These are phyloP conservation scores for Kodamaea ohmeri DNA, from an alignment of 1,139 yeast species.

Conservation along the genomic window DNA sequence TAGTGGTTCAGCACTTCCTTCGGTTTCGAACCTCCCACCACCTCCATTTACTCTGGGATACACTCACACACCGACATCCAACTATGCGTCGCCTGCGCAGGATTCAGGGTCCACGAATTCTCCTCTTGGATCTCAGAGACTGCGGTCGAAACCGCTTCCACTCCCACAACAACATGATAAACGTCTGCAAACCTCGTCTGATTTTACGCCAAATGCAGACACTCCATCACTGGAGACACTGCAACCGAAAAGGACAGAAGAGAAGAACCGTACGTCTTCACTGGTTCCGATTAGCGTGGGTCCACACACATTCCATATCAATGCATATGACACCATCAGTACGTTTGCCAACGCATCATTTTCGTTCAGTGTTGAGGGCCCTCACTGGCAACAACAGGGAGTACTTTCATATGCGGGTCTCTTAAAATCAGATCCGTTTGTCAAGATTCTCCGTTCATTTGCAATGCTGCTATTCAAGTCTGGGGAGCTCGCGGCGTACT, in stretches of 20 bases:
- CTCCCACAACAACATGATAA: background rate
- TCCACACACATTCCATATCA: constrained; percentile 37
- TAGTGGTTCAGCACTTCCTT: no score
- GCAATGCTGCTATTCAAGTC: constrained; percentile 33
- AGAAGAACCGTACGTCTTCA: background rate
- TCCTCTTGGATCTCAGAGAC: background rate
- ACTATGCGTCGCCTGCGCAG: background rate
- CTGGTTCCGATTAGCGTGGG: constrained; percentile 26
- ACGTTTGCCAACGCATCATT: constrained; percentile 38
- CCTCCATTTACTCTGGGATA: constrained; percentile 1
- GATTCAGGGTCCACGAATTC: background rate
- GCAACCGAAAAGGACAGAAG: background rate
- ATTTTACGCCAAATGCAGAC: background rate
- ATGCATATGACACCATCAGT: constrained; percentile 36
- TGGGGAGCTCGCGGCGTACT: constrained; percentile 38
- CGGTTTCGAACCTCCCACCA: background rate
- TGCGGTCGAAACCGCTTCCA: constrained; percentile 1
- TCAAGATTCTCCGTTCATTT: constrained; percentile 38
- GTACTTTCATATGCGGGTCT: constrained; percentile 43
- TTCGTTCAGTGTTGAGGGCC: constrained; percentile 39
- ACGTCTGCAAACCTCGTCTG: background rate
- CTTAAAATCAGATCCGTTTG: constrained; percentile 43
- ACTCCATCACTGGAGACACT: background rate
- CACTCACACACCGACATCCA: constrained; percentile 2
- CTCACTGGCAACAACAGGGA: constrained; percentile 43